Base-by-base conservation (phyloP, 2,329 filamentous ascomycete species). In the Colletotrichum graminicola region DNA sequence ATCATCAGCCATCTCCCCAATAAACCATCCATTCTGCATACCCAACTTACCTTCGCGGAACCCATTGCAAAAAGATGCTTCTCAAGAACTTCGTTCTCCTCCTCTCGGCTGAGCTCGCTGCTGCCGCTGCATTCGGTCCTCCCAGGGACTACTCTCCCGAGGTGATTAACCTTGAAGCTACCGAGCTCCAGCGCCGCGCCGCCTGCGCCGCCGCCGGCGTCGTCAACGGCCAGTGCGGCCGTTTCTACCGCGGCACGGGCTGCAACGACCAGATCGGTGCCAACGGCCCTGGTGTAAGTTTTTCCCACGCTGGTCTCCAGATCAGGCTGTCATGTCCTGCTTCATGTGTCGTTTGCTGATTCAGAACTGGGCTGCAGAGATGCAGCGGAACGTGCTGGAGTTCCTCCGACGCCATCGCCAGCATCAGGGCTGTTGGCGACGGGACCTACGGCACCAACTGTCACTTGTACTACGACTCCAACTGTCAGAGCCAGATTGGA, bases 371-470 rank as follows among this genome's bases (percentile, higher is more conserved):
- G 2, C 41, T 16, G 8, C 41, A 61, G 57, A 61, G 41, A 47
- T 61, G 57, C 57, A 61, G 57, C 41, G 57, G 41, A n/a, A 43
- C 41, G 43, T 61, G 57, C 57, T 61, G 34, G 21, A 47, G 10
- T 18, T 47, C 57, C 10, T 61, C 57, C 57, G 57, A 61, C 11
- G 26, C 56, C 56, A 61, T 61, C 26, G 57, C 57, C 57, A 61
- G 57, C 57, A 43, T 61, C 6, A 61, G 32, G 11, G 57, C 57
- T 29, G 57, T 61, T 7, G 57, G 57, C 18, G 57, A 61, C 57
- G 41, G 57, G 21, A 47, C 41, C 41, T 61, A 23, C 11, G 41
- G 41, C 26, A 61, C 57, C 3, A 61, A 61, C 41, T 61, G 57
- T 16, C 57, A 47, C 41, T 18, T 61, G 57, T 61, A 61, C 57